Percentiles rank a stretch among this genome's conserved stretches.
Evolutionary conservation across 306 rosid genomes (phyloP).

Genomic region (Parietaria judaica): DNA sequence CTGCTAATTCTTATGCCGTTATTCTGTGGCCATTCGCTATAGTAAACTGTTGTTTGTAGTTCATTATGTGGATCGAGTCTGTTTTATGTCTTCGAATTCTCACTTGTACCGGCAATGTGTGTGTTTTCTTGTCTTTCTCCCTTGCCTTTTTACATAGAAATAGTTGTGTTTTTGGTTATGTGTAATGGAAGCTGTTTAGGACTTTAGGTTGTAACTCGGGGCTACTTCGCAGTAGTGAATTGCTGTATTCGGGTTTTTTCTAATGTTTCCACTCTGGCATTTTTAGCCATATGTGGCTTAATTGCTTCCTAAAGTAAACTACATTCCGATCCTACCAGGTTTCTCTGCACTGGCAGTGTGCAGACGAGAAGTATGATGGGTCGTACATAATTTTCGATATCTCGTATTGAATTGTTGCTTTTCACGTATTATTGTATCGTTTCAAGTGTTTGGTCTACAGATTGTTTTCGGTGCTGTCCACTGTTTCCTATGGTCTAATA

Average conservation of each 20-base stretch:
- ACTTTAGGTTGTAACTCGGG: slow-evolving; percentile 14
- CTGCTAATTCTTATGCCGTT: slow-evolving; percentile 2
- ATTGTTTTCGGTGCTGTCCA: background rate
- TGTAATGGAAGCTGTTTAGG: slow-evolving; percentile 47
- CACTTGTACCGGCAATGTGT: background rate
- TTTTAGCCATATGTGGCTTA: slow-evolving; percentile 51
- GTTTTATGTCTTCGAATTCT: too few species aligned
- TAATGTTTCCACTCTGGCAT: slow-evolving; percentile 56
- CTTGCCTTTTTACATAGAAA: background rate
- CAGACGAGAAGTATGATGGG: slow-evolving; percentile 99
- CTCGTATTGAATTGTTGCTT: slow-evolving; percentile 1
- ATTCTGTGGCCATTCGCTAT: background rate
- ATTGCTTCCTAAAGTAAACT: slow-evolving; percentile 70
- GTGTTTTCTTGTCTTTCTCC: background rate
- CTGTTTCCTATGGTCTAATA: too few species aligned
- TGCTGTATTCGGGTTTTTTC: background rate
- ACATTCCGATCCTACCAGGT: slow-evolving; percentile 83
- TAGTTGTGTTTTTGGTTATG: background rate
- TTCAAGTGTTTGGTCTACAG: background rate
- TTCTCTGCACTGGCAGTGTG: slow-evolving; percentile 99
- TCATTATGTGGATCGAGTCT: too few species aligned
- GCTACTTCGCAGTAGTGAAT: slow-evolving; percentile 14
- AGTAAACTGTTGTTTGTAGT: background rate
- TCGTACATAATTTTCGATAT: slow-evolving; percentile 40
- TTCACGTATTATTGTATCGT: background rate